These are phyloP conservation scores for Eucalyptus paniculata DNA, from an alignment of 345 rosid genomes.

Conservation along the genomic window DNA sequence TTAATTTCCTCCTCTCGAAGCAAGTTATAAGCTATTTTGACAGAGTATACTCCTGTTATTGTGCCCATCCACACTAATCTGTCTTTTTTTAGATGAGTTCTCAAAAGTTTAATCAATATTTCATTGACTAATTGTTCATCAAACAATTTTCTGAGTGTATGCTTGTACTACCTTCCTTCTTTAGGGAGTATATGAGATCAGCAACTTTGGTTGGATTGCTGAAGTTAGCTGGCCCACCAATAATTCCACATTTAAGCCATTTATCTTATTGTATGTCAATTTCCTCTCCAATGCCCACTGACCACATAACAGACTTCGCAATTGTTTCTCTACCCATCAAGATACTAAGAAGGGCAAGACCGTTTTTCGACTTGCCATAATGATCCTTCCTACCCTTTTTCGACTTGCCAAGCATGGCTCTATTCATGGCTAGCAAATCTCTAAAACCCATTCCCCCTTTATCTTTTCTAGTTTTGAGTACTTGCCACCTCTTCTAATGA, in stretches of 20 bases:
- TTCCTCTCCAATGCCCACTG: accelerated
- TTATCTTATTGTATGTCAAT: no score
- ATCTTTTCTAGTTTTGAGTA: not conserved
- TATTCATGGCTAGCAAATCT: not conserved
- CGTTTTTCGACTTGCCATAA: accelerated
- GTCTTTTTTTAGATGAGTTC: not conserved
- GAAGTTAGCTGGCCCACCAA: not conserved
- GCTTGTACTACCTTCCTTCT: not conserved
- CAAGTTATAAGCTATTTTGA: not conserved
- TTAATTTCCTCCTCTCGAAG: not conserved
- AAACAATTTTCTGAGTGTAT: not conserved
- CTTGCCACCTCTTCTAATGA: not conserved
- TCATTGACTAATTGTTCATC: not conserved
- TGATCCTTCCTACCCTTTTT: not conserved
- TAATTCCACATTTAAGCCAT: not conserved
- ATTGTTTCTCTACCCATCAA: not conserved
- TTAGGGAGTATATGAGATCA: not conserved
- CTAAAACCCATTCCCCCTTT: no score
- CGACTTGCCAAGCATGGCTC: not conserved
- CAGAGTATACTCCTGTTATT: not conserved
- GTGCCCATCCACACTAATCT: not conserved
- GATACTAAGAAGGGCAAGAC: not conserved
- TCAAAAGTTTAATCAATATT: accelerated
- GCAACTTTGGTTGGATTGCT: not conserved
- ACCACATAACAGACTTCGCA: accelerated